Conservation (phyloP, 805 yeast genomes). For the Tetrapisispora phaffii region DNA sequence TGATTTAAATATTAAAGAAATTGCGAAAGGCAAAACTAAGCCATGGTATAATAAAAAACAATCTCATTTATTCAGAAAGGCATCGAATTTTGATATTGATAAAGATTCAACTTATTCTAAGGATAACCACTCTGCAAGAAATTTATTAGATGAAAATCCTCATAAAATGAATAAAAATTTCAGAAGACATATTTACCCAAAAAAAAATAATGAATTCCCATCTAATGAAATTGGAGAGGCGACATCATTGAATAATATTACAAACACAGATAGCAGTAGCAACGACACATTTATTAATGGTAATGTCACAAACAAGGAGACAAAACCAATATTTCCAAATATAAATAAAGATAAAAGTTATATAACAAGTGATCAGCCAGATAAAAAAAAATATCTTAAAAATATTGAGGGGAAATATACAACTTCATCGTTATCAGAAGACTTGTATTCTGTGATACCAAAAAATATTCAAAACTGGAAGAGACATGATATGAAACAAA, state of each 20-base stretch:
- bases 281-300: slow-evolving; percentile 23
- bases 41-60: not conserved
- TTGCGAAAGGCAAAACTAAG: not conserved
- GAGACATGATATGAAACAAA: slow-evolving; percentile 10
- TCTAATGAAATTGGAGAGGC: not conserved
- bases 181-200: not conserved
- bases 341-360: not conserved
- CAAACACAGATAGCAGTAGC: slow-evolving; percentile 6
- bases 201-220: not conserved
- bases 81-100: not conserved
- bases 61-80: not conserved
- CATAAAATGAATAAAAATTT: not conserved
- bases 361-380: too few relatives aligned
- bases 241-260: not conserved
- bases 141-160: not conserved
- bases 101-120: not conserved
- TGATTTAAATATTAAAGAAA: not conserved
- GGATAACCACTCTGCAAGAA: not conserved
- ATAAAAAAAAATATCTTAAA: not conserved
- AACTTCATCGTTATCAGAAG: not conserved
- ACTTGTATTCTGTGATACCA: not conserved
- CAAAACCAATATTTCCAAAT: slow-evolving; percentile 9
- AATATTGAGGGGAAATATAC: not conserved
- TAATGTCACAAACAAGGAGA: slow-evolving; percentile 10
- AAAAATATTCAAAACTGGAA: slow-evolving; percentile 3